Conservation (phyloP, 768 basidiomycete genomes). For the Lactarius sp. region DNA sequence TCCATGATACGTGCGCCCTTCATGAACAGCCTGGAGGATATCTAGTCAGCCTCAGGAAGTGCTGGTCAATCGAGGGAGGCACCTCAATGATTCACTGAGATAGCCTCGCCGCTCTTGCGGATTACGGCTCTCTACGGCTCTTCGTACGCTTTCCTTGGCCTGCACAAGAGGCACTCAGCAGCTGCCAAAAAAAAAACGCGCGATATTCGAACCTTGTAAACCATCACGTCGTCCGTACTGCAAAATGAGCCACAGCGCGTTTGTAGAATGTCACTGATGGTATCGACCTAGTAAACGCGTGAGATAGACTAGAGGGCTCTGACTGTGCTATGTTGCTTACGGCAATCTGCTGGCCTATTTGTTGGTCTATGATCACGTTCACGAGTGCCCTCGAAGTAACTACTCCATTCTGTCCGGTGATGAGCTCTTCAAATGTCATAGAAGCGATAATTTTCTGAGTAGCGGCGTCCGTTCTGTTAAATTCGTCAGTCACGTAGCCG, state of each 20-base stretch:
- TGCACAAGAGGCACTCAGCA: conserved; percentile 30
- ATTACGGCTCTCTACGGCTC: conserved; percentile 78
- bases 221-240: conserved; percentile 95
- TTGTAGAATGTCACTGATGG: conserved; percentile 92
- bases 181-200: background rate
- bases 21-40: conserved; percentile 63
- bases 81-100: conserved; percentile 87
- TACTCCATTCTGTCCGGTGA: conserved; percentile 81
- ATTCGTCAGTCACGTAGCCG: background rate
- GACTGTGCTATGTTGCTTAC: conserved; percentile 43
- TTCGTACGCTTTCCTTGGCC: conserved; percentile 92
- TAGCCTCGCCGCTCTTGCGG: conserved; percentile 69
- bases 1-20: conserved; percentile 85
- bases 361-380: conserved; percentile 95
- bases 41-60: background rate
- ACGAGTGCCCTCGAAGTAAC: conserved; percentile 86
- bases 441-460: conserved; percentile 62
- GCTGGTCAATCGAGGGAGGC: conserved; percentile 3
- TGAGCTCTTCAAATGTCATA: conserved; percentile 81
- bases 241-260: conserved; percentile 96
- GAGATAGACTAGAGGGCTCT: background rate
- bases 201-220: conserved; percentile 71
- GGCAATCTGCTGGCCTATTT: conserved; percentile 94
- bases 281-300: conserved; percentile 70
- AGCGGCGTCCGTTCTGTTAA: conserved; percentile 61